Percentiles rank a stretch among this genome's conserved stretches.
phyloP scores from a whole-genome alignment of 1,139 yeast genomes.

The Candida sp. region DNA sequence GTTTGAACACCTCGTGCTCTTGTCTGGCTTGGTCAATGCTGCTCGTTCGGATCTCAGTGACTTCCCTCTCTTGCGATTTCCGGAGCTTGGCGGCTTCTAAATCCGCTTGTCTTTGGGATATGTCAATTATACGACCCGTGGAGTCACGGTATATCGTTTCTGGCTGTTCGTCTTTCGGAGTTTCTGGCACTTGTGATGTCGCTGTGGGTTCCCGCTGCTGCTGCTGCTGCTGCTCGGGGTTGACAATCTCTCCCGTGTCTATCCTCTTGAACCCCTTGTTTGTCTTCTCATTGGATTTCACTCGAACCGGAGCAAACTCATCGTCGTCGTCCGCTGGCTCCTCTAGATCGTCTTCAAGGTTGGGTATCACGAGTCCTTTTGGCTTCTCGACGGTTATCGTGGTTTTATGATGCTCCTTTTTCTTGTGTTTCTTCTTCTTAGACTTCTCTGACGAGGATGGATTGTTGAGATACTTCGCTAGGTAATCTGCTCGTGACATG shows the following conservation, averaged over 20 bases:
- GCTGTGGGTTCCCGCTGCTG: constrained; percentile 6
- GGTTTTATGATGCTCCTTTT: constrained; percentile 12
- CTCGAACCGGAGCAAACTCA: constrained; percentile 25
- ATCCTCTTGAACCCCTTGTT: constrained; percentile 43
- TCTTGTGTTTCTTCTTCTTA: constrained; percentile 4
- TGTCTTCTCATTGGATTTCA: constrained; percentile 15
- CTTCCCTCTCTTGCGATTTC: constrained; percentile 21
- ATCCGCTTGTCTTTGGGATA: constrained; percentile 32
- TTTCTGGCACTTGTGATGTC: not conserved
- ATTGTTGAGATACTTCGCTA: not conserved
- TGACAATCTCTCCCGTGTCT: constrained; percentile 29
- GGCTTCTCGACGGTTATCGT: constrained; percentile 2
- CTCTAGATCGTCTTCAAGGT: not conserved
- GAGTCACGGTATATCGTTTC: constrained; percentile 45
- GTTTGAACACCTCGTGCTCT: constrained; percentile 42
- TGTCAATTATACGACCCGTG: constrained; percentile 41
- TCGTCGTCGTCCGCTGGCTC: constrained; percentile 11
- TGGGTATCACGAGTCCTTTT: constrained; percentile 1
- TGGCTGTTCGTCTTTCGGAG: constrained; percentile 10
- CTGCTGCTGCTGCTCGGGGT: not conserved
- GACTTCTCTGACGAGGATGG: not conserved
- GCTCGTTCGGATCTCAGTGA: constrained; percentile 12
- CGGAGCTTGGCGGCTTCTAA: constrained; percentile 36
- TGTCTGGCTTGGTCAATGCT: constrained; percentile 18
- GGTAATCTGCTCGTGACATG: constrained; percentile 5